Percentiles rank a stretch among this genome's conserved stretches.
Evolutionary conservation across 768 basidiomycete genomes (phyloP).

Genomic region (Calvatia gigantea): DNA sequence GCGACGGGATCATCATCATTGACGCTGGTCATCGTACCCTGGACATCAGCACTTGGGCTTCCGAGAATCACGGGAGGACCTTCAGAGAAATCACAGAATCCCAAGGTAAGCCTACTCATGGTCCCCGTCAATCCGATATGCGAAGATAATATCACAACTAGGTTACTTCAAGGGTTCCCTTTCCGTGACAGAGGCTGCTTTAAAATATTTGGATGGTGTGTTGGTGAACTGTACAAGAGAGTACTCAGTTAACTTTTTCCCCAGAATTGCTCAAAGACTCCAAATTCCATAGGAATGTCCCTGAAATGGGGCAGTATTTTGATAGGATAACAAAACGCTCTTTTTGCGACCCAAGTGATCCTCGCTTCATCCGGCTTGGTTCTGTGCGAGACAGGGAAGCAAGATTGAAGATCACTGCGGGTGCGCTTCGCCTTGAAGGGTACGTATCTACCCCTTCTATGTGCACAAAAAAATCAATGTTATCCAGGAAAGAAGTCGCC

Average conservation of each 20-base stretch:
- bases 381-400: constrained; percentile 33
- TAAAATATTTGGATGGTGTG: constrained; percentile 29
- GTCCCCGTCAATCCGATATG: background rate
- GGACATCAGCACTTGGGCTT: constrained; percentile 49
- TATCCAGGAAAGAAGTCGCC: constrained; percentile 15
- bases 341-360: constrained; percentile 32
- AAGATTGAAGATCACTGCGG: constrained; percentile 32
- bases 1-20: constrained; percentile 47
- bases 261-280: constrained; percentile 34
- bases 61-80: constrained; percentile 17
- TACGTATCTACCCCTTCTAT: constrained; percentile 4
- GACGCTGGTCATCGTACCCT: constrained; percentile 61
- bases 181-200: constrained; percentile 39
- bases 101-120: constrained; percentile 28
- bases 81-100: constrained; percentile 42
- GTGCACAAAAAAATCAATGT: background rate
- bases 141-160: constrained; percentile 19
- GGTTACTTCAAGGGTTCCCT: constrained; percentile 45
- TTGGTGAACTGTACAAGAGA: background rate
- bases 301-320: constrained; percentile 35
- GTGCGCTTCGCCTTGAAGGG: constrained; percentile 39
- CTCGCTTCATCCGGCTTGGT: constrained; percentile 42
- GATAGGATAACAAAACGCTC: constrained; percentile 40
- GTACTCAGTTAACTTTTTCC: background rate
- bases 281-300: constrained; percentile 32